These are phyloP conservation scores for Rhodotorula mucilaginosa DNA, from an alignment of 1,284 basidiomycete species.

Conservation along the genomic window DNA sequence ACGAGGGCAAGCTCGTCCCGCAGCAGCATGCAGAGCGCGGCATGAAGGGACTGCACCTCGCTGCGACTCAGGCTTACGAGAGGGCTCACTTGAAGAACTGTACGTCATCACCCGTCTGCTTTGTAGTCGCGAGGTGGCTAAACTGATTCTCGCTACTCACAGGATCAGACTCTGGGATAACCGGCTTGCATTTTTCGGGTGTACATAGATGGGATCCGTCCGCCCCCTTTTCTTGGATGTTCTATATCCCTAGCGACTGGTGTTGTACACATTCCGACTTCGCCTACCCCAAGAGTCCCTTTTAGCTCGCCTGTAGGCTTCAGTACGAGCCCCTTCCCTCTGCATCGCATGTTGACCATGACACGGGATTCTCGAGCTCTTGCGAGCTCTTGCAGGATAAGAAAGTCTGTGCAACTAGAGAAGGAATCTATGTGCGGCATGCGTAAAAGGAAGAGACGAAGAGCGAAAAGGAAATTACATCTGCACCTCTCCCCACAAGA, in stretches of 20 bases:
- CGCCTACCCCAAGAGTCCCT: too few relatives aligned
- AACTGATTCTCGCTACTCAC: background rate
- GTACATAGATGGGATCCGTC: too few relatives aligned
- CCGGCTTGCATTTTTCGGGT: too few relatives aligned
- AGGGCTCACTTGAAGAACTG: slow-evolving; percentile 11
- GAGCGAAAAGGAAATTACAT: slow-evolving; percentile 23
- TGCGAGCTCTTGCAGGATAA: background rate
- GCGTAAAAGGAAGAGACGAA: background rate
- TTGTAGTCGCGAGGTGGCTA: background rate
- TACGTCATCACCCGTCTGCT: background rate
- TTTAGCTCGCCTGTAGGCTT: too few relatives aligned
- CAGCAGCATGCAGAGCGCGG: slow-evolving; percentile 45
- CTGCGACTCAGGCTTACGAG: slow-evolving; percentile 16
- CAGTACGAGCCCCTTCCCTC: too few relatives aligned
- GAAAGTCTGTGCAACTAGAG: too few relatives aligned
- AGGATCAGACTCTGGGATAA: background rate
- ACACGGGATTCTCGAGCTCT: too few relatives aligned
- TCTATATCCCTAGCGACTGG: too few relatives aligned
- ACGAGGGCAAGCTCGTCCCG: slow-evolving; percentile 39
- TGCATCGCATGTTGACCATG: too few relatives aligned
- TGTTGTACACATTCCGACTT: too few relatives aligned
- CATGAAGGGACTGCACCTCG: slow-evolving; percentile 32
- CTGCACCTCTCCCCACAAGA: slow-evolving; percentile 73
- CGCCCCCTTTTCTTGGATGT: too few relatives aligned
- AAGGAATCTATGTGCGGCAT: background rate